Base-by-base conservation (phyloP, 2,329 filamentous ascomycete genomes). In the Helminthosporium solani region DNA sequence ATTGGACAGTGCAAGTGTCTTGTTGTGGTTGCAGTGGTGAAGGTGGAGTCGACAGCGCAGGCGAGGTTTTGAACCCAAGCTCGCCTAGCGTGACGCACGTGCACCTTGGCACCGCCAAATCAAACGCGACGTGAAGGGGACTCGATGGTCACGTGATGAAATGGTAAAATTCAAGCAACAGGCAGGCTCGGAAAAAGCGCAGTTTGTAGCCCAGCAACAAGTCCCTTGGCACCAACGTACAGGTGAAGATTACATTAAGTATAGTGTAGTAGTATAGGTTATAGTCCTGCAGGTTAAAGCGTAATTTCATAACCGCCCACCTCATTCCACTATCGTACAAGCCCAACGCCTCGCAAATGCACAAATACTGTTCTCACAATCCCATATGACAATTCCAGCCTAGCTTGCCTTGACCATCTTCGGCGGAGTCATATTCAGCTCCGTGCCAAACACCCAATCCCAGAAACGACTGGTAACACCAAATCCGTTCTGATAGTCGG, bases 401-500 rank as follows among this genome's bases (percentile, higher is more conserved):
- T 44, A 66, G 12, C 49, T 56, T 7, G 71, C 68, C 70, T 78
- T 78, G 51, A 78, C 51, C 20, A 78, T 70, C 70, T 78, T 78
- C 3, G 75, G 65, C n/a, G 72, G 58, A 39, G 62, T 66, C 58
- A 75, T 74, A 43, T 78, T 72, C 42, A 99, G 77, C 73, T 95
- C 86, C 1, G 94, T 99, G 56, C 90, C 90, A 67, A 99, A 99
- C 6, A 99, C 75, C 40, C 75, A 76, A 70, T 99, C 94, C 94
- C 94, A 99, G 78, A 99, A 96, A 56, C 86, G 84, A 77, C 87
- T 96, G 25, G 92, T 96, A 41, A 99, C 92, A 46, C 94, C 94
- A 61, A 97, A 99, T 42, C 94, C 94, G 56, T 96, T 92, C 72
- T 99, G 88, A 69, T 95, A 99, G 70, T 99, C 94, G 51, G 94